Base-by-base conservation (phyloP, 176 grass and related monocot species). In the Neostapfia colusana region DNA sequence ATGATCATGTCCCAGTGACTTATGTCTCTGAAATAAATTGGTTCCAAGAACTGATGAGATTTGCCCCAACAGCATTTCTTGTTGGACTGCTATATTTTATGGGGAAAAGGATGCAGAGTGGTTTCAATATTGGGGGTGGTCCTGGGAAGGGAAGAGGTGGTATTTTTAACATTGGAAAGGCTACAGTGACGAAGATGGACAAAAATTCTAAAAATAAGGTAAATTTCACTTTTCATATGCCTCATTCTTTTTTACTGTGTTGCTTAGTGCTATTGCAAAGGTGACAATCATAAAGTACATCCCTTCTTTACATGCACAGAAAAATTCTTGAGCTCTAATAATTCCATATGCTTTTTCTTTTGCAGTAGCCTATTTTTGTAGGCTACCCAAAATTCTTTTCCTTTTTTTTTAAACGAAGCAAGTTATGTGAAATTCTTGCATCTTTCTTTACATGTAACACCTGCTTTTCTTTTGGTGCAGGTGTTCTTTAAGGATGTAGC, bases 181-280 rank as follows among this genome's bases (percentile, higher is more conserved):
- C 91, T 85, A 83, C 83, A 6, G 91, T 99, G 58, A 92, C 83
- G 36, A 99, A 92, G 89, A 75, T 99, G 89, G 95, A 99, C 72
- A 99, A 92, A 58, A 99, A 99, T 79, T 92, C 95, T 4, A 99
- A 99, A 88, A 99, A 99, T 88, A 99, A 99, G 89, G 95, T 95
- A 45, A 67, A 66, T 51, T 69, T 38, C 48, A 67, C 35, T 12
- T 67, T 57, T 38, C 55, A 2, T 42, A 12, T 38, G 1, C 39
- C 17, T n/a, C 9, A 17, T 17, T 36, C 18, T 27, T 57, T 57
- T 87, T 60, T 55, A 62, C 27, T 2, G 4, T 84, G 63, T 13
- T 6, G 16, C 37, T 64, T 45, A 3, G 46, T 74, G 20, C 60
- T 69, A 41, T 11, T 60, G 74, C 24, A 0, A 23, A 8, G 5